Percentiles rank a stretch among this genome's conserved stretches.
Evolutionary conservation across 2,329 filamentous ascomycete species (phyloP).

Genomic region (Aspergillus hiratsukae): DNA sequence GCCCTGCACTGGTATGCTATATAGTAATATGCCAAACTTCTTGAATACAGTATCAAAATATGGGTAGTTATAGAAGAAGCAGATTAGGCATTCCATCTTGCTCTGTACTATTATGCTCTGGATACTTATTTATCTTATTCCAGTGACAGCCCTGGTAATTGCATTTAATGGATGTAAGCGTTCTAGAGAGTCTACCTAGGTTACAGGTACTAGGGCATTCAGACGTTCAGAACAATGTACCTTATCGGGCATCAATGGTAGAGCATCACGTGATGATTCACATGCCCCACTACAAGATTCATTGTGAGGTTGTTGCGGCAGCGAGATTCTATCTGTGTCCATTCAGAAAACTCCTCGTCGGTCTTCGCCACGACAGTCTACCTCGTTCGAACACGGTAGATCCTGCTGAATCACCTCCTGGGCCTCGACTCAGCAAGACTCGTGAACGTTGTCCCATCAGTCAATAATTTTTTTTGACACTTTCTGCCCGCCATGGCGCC

Average conservation of each 20-base stretch:
- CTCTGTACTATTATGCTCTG: too few relatives aligned
- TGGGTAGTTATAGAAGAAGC: too few relatives aligned
- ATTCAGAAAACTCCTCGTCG: background rate
- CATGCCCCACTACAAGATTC: conserved; percentile 16
- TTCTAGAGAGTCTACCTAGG: too few relatives aligned
- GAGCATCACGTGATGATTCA: conserved; percentile 12
- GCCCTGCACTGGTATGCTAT: too few relatives aligned
- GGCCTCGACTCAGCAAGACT: background rate
- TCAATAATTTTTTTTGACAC: conserved; percentile 10
- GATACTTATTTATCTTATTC: too few relatives aligned
- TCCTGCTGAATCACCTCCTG: background rate
- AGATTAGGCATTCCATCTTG: too few relatives aligned
- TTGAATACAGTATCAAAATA: too few relatives aligned
- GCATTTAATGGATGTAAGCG: too few relatives aligned
- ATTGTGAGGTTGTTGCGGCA: background rate
- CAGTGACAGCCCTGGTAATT: too few relatives aligned
- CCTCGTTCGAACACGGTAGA: background rate
- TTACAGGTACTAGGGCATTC: background rate
- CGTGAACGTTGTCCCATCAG: background rate
- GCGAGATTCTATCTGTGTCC: background rate
- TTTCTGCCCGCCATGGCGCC: conserved; percentile 39
- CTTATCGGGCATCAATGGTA: conserved; percentile 12
- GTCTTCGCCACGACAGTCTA: conserved; percentile 1
- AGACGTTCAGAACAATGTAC: background rate
- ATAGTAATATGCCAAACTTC: too few relatives aligned